Percentiles rank a stretch among this genome's conserved stretches.
phyloP scores from a whole-genome alignment of 495 filamentous ascomycete genomes.

The Neurospora africana region DNA sequence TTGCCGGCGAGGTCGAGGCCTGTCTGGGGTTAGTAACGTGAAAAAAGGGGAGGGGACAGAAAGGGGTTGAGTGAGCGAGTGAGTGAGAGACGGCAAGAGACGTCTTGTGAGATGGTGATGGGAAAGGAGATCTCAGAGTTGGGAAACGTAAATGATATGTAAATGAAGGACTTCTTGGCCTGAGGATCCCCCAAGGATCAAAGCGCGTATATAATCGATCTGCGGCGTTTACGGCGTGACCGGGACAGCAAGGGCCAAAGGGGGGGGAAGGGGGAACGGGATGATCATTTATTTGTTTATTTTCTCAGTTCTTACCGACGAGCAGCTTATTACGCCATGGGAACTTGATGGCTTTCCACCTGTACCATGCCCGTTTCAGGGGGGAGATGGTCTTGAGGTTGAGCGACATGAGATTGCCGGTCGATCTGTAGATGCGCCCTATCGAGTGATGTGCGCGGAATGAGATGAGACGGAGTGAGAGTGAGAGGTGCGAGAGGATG shows the following conservation, averaged over 20 bases:
- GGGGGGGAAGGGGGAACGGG: background rate
- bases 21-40: slow-evolving; percentile 24
- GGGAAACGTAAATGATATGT: background rate
- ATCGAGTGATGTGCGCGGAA: background rate
- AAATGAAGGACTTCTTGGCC: background rate
- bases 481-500: background rate
- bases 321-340: slow-evolving; percentile 82
- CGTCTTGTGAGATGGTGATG: background rate
- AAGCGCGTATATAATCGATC: background rate
- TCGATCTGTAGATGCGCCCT: background rate
- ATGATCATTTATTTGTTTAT: background rate
- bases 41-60: background rate
- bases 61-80: slow-evolving; percentile 7
- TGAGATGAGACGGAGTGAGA: background rate
- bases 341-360: slow-evolving; percentile 73
- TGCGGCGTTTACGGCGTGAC: background rate
- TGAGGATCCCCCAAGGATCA: background rate
- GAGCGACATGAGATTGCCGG: background rate
- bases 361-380: slow-evolving; percentile 52
- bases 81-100: background rate
- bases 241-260: background rate
- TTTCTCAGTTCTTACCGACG: slow-evolving; percentile 45
- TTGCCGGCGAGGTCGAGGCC: slow-evolving; percentile 81
- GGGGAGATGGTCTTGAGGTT: slow-evolving; percentile 23
- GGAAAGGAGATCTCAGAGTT: background rate